Conservation (phyloP, 2,329 filamentous ascomycete genomes). For the Alternaria dauci region DNA sequence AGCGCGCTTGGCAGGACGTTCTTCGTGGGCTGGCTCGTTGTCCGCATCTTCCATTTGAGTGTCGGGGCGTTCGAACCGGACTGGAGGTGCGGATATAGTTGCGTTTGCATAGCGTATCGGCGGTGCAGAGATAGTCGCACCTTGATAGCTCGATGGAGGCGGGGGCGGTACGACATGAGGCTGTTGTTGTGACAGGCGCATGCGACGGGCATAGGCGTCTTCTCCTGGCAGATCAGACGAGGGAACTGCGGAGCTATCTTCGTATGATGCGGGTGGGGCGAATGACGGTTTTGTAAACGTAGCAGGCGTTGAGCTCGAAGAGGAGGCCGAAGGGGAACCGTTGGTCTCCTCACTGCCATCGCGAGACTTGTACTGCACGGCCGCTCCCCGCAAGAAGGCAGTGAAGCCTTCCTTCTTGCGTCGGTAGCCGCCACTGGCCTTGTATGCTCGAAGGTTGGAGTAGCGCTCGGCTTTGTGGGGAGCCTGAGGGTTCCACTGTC, state of each 20-base stretch:
- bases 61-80: conserved; percentile 67
- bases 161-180: conserved; percentile 20
- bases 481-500: conserved; percentile 55
- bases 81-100: conserved; percentile 80
- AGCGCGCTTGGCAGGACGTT: conserved; percentile 53
- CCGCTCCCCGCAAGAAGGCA: conserved; percentile 32
- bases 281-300: conserved; percentile 50
- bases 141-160: conserved; percentile 44
- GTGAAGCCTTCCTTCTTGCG: conserved; percentile 37
- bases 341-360: conserved; percentile 26
- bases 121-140: conserved; percentile 74
- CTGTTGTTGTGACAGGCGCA: conserved; percentile 24
- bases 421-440: conserved; percentile 35
- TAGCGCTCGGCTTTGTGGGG: conserved; percentile 35
- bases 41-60: conserved; percentile 21
- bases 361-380: conserved; percentile 18
- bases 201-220: conserved; percentile 35
- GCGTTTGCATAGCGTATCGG: conserved; percentile 74
- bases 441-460: conserved; percentile 40
- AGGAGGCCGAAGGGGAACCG: conserved; percentile 20
- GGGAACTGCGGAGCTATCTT: conserved; percentile 26
- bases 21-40: conserved; percentile 32
- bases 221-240: conserved; percentile 51
- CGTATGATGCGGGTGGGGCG: conserved; percentile 55
- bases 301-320: conserved; percentile 23